Evolutionary conservation across 2,329 filamentous ascomycete species (phyloP).

Genomic region (Neonectria coccinea): DNA sequence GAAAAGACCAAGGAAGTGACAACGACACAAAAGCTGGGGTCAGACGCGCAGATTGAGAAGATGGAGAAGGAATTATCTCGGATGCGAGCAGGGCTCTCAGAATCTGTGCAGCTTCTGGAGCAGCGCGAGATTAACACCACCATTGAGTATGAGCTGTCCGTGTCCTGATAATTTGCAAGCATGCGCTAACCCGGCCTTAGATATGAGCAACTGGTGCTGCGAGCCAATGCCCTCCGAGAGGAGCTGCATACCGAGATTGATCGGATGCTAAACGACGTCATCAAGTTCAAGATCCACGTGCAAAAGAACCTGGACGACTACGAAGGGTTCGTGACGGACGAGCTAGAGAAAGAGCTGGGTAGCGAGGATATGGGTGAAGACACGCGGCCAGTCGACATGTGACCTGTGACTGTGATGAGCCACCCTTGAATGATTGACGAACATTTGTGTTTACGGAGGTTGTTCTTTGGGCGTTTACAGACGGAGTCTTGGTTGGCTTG

Average conservation of each 20-base stretch:
- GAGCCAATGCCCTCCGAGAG: constrained; percentile 86
- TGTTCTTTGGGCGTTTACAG: constrained; percentile 13
- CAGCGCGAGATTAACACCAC: constrained; percentile 97
- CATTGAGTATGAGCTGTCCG: constrained; percentile 79
- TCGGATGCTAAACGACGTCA: constrained; percentile 94
- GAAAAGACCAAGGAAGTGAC: constrained; percentile 91
- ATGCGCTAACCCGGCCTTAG: constrained; percentile 55
- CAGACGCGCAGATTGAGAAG: constrained; percentile 95
- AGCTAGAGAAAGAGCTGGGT: constrained; percentile 88
- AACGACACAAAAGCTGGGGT: constrained; percentile 86
- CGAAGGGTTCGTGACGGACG: constrained; percentile 91
- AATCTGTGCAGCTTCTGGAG: constrained; percentile 91
- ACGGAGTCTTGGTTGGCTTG: constrained; percentile 14
- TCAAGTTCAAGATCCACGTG: constrained; percentile 98
- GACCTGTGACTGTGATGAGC: constrained; percentile 34
- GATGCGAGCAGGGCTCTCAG: constrained; percentile 85
- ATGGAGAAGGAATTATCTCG: constrained; percentile 98
- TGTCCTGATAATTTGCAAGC: neutral
- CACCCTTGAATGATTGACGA: constrained; percentile 27
- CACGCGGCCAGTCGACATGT: constrained; percentile 63
- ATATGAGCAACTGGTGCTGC: constrained; percentile 91
- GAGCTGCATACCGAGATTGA: constrained; percentile 98
- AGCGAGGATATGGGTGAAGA: constrained; percentile 69
- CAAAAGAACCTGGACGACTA: constrained; percentile 94
- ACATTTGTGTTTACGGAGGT: constrained; percentile 12